These are phyloP conservation scores for Teunomyces funiuensis DNA, from an alignment of 805 yeast genomes.

Conservation along the genomic window DNA sequence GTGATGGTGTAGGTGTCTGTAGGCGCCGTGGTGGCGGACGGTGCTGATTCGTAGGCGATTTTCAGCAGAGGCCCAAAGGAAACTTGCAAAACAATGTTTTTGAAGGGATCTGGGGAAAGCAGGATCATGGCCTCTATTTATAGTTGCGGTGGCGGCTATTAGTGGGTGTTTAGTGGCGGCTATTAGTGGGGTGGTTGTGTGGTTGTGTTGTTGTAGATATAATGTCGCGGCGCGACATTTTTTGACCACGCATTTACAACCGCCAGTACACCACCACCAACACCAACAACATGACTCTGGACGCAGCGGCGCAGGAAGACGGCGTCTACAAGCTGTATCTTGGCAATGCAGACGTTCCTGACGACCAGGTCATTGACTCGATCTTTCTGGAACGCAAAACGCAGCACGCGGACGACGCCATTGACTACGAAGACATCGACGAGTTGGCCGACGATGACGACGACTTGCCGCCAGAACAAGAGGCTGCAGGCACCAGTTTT, in stretches of 20 bases:
- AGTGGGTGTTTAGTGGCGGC: too few species aligned
- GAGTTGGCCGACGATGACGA: slow-evolving; percentile 94
- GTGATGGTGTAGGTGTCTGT: slow-evolving; percentile 17
- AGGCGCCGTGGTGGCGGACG: neutral
- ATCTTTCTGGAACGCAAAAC: slow-evolving; percentile 40
- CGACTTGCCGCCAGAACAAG: slow-evolving; percentile 44
- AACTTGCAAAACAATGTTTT: slow-evolving; percentile 4
- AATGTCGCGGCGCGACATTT: neutral
- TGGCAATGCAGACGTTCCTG: slow-evolving; percentile 28
- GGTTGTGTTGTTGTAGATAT: neutral
- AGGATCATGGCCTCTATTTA: neutral
- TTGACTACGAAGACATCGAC: slow-evolving; percentile 92
- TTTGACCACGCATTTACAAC: neutral
- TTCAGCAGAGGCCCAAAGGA: slow-evolving; percentile 11
- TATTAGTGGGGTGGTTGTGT: too few species aligned
- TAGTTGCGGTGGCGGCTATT: neutral
- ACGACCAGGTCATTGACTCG: slow-evolving; percentile 37
- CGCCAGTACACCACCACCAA: neutral
- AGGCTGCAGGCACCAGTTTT: slow-evolving; percentile 10
- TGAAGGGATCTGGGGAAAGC: slow-evolving; percentile 4
- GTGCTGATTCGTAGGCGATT: slow-evolving; percentile 11
- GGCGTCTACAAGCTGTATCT: neutral
- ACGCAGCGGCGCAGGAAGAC: neutral
- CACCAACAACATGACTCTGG: neutral
- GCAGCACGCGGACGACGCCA: slow-evolving; percentile 85